Evolutionary conservation across 805 yeast genomes (phyloP).

Genomic region (Candida anglica): DNA sequence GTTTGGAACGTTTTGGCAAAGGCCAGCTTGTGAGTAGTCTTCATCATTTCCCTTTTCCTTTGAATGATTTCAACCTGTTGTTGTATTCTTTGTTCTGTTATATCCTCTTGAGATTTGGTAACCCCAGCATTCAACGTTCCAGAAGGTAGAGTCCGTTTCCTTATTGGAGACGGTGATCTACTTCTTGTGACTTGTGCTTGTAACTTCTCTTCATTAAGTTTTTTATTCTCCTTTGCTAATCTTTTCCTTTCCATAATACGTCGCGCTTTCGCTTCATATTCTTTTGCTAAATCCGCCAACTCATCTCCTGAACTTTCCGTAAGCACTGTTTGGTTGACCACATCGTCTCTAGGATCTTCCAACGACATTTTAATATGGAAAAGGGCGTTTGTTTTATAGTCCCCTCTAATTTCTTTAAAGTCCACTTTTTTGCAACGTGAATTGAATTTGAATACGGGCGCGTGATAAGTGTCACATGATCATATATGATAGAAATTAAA

Average conservation of each 20-base stretch:
- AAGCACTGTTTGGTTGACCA: slow-evolving; percentile 20
- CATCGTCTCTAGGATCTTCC: slow-evolving; percentile 32
- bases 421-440: not conserved
- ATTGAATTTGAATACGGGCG: too few species aligned
- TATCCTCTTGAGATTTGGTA: slow-evolving; percentile 1
- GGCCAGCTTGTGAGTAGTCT: not conserved
- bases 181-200: slow-evolving; percentile 7
- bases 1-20: slow-evolving; percentile 1
- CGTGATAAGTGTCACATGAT: too few species aligned
- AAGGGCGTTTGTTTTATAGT: too few species aligned
- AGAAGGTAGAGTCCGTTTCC: not conserved
- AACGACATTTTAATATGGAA: too few species aligned
- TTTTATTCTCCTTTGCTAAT: slow-evolving; percentile 8
- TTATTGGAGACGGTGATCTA: slow-evolving; percentile 9
- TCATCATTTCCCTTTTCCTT: too few species aligned
- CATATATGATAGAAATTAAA: too few species aligned
- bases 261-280: slow-evolving; percentile 24
- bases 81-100: not conserved
- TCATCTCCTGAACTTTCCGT: slow-evolving; percentile 39
- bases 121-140: not conserved
- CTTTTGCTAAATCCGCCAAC: slow-evolving; percentile 33
- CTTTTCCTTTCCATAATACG: slow-evolving; percentile 10
- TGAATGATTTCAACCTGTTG: not conserved
- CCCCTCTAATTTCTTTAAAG: too few species aligned
- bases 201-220: slow-evolving; percentile 4